phyloP scores from a whole-genome alignment of 139 green algal genomes.

The Volvox reticuliferus region DNA sequence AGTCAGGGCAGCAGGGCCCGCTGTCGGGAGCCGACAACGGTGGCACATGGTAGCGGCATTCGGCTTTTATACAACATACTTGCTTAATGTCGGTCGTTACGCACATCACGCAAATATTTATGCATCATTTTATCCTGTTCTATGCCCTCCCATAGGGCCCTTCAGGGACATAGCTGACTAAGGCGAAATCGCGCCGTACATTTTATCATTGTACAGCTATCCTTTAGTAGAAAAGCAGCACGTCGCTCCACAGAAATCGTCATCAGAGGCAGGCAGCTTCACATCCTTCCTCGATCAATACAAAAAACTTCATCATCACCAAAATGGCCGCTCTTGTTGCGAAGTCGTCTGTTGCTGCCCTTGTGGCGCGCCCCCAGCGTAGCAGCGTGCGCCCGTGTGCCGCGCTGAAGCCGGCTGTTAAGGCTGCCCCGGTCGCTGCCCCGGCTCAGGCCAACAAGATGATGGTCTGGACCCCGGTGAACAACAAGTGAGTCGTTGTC shows the following conservation, averaged over 20 bases:
- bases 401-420: constrained; percentile 49
- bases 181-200: neutral
- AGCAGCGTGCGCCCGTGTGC: constrained; percentile 27
- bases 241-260: neutral
- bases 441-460: constrained; percentile 73
- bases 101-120: neutral
- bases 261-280: neutral
- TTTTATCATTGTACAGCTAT: neutral
- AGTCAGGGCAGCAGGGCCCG: too few relatives aligned
- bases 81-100: neutral
- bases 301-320: neutral
- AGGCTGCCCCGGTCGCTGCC: constrained; percentile 56
- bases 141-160: neutral
- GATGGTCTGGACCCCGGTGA: constrained; percentile 80
- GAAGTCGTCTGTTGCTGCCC: constrained; percentile 36
- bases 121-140: neutral
- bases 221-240: neutral
- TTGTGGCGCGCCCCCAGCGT: constrained; percentile 20
- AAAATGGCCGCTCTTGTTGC: constrained; percentile 58
- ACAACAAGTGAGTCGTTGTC: constrained; percentile 81
- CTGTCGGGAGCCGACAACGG: too few relatives aligned
- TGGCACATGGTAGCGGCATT: too few relatives aligned
- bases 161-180: neutral
- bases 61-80: neutral
- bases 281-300: neutral